phyloP scores from a whole-genome alignment of 768 basidiomycete genomes.

The Pulveroboletus frians region DNA sequence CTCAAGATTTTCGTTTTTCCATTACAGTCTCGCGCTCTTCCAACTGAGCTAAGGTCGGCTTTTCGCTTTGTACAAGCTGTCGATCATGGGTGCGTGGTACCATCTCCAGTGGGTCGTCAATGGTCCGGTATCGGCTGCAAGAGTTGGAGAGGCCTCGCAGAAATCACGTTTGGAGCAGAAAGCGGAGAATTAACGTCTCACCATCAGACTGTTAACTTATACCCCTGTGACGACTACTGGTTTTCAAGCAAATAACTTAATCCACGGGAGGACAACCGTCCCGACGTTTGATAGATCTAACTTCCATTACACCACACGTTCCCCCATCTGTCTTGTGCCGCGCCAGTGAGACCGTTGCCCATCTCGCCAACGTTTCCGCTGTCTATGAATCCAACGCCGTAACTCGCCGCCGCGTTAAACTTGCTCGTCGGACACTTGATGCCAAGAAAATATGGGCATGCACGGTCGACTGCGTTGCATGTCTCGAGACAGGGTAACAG shows the following conservation, averaged over 20 bases:
- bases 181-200: too few species aligned
- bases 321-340: slow-evolving; percentile 61
- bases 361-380: slow-evolving; percentile 39
- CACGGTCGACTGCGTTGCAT: slow-evolving; percentile 66
- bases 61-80: not conserved
- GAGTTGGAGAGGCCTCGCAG: slow-evolving; percentile 15
- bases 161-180: slow-evolving; percentile 74
- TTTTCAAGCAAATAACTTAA: too few species aligned
- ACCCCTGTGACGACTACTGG: too few species aligned
- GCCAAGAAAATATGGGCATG: slow-evolving; percentile 69
- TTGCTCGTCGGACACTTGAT: slow-evolving; percentile 59
- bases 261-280: not conserved
- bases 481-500: slow-evolving; percentile 77
- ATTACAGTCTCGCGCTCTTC: slow-evolving; percentile 48
- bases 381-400: slow-evolving; percentile 75
- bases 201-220: too few species aligned
- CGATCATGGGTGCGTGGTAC: too few species aligned
- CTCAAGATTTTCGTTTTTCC: slow-evolving; percentile 37
- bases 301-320: slow-evolving; percentile 70
- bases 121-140: too few species aligned
- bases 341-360: slow-evolving; percentile 48
- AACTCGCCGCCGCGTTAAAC: slow-evolving; percentile 64
- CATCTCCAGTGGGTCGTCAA: too few species aligned
- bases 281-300: slow-evolving; percentile 4
- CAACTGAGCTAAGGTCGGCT: slow-evolving; percentile 39